phyloP scores from a whole-genome alignment of 1,284 basidiomycete species.

The Tilletia setariae region DNA sequence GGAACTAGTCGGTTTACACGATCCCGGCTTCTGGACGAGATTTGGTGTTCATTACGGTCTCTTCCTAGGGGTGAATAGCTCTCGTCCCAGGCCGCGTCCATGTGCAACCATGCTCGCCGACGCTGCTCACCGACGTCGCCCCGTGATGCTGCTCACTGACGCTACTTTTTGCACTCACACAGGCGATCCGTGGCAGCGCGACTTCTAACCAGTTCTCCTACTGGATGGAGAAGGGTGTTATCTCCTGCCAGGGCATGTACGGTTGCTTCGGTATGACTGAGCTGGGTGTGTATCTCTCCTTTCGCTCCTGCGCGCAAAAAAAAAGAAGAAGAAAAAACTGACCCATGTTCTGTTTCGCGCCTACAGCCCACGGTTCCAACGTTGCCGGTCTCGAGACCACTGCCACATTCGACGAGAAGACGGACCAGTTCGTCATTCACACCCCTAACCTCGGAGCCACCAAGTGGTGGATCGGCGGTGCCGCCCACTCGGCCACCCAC shows the following conservation, averaged over 20 bases:
- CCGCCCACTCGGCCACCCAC: conserved; percentile 62
- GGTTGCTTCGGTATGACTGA: conserved; percentile 64
- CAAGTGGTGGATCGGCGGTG: conserved; percentile 61
- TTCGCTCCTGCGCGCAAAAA: conserved; percentile 20
- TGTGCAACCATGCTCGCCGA: background rate
- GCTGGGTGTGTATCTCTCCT: conserved; percentile 26
- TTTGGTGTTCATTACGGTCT: conserved; percentile 63
- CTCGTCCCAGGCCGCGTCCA: conserved; percentile 55
- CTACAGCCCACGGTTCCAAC: conserved; percentile 59
- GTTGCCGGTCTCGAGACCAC: conserved; percentile 64
- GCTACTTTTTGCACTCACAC: background rate
- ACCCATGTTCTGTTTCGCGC: background rate
- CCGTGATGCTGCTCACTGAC: conserved; percentile 22
- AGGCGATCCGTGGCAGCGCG: conserved; percentile 39
- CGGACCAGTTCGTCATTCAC: conserved; percentile 63
- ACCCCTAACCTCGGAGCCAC: conserved; percentile 56
- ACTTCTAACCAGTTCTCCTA: conserved; percentile 57
- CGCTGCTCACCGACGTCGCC: background rate
- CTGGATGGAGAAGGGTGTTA: conserved; percentile 62
- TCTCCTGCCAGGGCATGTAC: conserved; percentile 61
- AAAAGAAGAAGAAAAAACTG: conserved; percentile 19
- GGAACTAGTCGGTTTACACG: conserved; percentile 57
- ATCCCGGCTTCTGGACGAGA: conserved; percentile 62
- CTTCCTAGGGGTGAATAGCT: conserved; percentile 56
- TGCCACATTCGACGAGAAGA: conserved; percentile 60